Evolutionary conservation across 495 filamentous ascomycete genomes (phyloP).

Genomic region (Lasiosphaeria hispida): DNA sequence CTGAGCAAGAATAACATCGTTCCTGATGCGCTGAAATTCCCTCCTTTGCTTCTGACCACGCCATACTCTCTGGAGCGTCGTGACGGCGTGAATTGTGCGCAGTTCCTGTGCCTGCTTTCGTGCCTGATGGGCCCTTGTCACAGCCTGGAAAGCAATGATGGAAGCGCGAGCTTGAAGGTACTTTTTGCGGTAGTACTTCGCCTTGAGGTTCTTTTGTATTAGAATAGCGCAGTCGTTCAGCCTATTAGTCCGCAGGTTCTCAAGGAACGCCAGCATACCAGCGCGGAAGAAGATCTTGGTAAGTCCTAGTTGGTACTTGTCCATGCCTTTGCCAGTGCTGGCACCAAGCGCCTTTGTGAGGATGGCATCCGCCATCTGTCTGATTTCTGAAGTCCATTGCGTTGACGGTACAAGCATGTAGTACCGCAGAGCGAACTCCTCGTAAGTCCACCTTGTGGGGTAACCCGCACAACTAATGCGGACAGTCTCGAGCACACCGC

Average conservation of each 20-base stretch:
- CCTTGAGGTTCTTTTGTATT: conserved; percentile 97
- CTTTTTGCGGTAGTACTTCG: conserved; percentile 90
- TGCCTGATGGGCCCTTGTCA: conserved; percentile 69
- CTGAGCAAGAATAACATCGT: conserved; percentile 80
- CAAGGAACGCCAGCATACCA: conserved; percentile 96
- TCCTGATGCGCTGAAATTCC: conserved; percentile 69
- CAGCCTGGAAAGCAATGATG: conserved; percentile 76
- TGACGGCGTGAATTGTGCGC: conserved; percentile 80
- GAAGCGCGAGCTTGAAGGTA: conserved; percentile 84
- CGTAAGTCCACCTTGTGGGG: conserved; percentile 97
- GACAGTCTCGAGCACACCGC: conserved; percentile 98
- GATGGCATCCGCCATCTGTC: conserved; percentile 90
- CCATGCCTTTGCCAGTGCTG: conserved; percentile 71
- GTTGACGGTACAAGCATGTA: conserved; percentile 95
- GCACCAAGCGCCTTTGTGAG: conserved; percentile 82
- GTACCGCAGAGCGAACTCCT: conserved; percentile 96
- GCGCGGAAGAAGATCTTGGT: conserved; percentile 99
- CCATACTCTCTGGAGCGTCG: conserved; percentile 94
- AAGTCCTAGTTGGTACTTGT: conserved; percentile 94
- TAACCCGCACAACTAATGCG: conserved; percentile 98
- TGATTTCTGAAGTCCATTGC: conserved; percentile 90
- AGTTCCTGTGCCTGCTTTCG: conserved; percentile 76
- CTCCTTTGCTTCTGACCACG: conserved; percentile 83
- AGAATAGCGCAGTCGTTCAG: conserved; percentile 94
- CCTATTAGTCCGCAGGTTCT: conserved; percentile 84